phyloP scores from a whole-genome alignment of 2,329 filamentous ascomycete genomes.

The Colletotrichum sp. region DNA sequence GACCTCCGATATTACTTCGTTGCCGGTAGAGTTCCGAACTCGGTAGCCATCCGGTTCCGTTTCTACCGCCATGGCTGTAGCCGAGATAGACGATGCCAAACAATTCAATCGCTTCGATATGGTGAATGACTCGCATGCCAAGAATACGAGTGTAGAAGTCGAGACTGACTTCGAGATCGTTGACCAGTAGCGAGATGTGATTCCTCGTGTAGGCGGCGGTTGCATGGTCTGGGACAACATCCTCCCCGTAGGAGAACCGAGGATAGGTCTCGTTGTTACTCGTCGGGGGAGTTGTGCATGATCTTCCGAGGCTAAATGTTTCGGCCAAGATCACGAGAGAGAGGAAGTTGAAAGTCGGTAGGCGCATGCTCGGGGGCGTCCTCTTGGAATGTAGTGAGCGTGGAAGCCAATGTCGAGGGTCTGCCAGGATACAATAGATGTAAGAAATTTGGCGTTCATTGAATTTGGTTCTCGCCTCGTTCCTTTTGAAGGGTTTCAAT shows the following conservation, averaged over 20 bases:
- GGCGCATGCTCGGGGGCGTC: neutral
- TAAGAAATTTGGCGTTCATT: rapidly evolving
- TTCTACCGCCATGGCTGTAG: conserved; percentile 38
- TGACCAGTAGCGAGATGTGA: conserved; percentile 35
- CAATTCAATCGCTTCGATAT: conserved; percentile 28
- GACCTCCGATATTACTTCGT: conserved; percentile 36
- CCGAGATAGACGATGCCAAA: conserved; percentile 39
- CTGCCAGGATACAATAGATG: rapidly evolving
- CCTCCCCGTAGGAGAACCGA: neutral
- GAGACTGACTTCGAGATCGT: conserved; percentile 31
- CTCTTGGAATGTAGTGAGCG: rapidly evolving
- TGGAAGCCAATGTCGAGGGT: rapidly evolving
- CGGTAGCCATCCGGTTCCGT: conserved; percentile 41
- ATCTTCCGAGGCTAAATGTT: neutral
- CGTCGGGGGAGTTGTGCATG: neutral
- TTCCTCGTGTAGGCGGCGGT: conserved; percentile 39
- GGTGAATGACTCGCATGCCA: conserved; percentile 39
- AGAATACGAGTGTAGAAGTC: conserved; percentile 39
- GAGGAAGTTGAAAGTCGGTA: neutral
- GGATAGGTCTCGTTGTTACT: neutral
- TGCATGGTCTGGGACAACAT: neutral
- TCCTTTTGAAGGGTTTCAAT: rapidly evolving
- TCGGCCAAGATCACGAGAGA: neutral
- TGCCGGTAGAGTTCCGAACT: conserved; percentile 31
- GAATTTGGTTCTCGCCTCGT: rapidly evolving